Conservation (phyloP, 495 filamentous ascomycete species). For the Trichocladium uniseriatum region DNA sequence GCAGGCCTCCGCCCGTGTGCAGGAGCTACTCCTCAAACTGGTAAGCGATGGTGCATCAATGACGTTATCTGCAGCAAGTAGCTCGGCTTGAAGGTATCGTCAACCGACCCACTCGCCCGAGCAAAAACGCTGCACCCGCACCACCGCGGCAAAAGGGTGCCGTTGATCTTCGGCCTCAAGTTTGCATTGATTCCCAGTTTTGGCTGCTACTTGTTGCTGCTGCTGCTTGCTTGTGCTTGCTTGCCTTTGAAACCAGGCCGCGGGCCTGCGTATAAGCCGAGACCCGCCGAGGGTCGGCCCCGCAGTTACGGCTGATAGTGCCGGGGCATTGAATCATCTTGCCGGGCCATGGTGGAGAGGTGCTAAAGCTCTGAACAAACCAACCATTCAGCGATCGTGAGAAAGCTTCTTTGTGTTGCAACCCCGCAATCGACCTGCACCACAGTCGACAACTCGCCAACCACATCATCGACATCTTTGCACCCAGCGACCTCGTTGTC, state of each 20-base stretch:
- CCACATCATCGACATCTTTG: constrained; percentile 14
- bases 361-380: constrained; percentile 3
- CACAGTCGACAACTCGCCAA: constrained; percentile 11
- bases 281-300: neutral
- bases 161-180: neutral
- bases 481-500: constrained; percentile 5
- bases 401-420: constrained; percentile 23
- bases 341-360: constrained; percentile 19
- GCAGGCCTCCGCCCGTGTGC: neutral
- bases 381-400: constrained; percentile 17
- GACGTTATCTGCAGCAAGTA: constrained; percentile 9
- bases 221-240: no score
- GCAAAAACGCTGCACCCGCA: neutral
- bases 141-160: neutral
- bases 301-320: neutral
- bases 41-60: constrained; percentile 23
- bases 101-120: neutral
- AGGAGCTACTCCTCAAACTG: constrained; percentile 2
- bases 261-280: neutral
- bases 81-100: constrained; percentile 5
- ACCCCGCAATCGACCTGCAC: constrained; percentile 29
- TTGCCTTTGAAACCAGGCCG: neutral
- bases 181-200: neutral
- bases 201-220: no score
- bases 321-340: neutral